Evolutionary conservation across 2,329 filamentous ascomycete species (phyloP), one percentile per base, ranked within the genome.

Genomic region (Dissoconium aciculare): DNA sequence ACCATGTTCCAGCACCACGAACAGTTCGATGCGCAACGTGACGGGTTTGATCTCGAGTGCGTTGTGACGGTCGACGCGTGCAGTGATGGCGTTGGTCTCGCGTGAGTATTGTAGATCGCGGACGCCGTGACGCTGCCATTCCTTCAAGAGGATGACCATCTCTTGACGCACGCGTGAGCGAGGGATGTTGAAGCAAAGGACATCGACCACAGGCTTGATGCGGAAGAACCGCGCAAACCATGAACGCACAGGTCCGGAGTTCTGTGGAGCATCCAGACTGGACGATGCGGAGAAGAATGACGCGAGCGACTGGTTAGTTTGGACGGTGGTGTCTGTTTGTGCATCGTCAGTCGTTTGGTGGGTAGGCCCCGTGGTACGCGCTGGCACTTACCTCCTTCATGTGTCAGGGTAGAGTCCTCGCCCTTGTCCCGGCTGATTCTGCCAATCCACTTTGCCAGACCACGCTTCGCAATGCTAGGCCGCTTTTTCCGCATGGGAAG

Each of bases 151-250:
- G 29, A 71, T 69, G 14, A 76, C 68, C 12, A 92, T 65, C 47
- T 92, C 84, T 47, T 80, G 78, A 26, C 83, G 73, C 26, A 78
- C 78, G 36, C 74, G 70, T n/a, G 67, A 66, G 44, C 78, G 77
- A 4, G 77, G 71, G 14, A 83, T 66, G 3, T 66, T 67, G 52
- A 94, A 75, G 52, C 83, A 89, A 11, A 94, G 56, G 15, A 80
- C 67, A 40, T 72, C 71, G 11, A 64, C 76, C 0, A 77, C 80
- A 1, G 87, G 87, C 52, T 89, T 93, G 50, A 94, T 77, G 33
- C 83, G 74, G 60, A 95, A 82, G 27, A 95, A 71, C 11, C 82
- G 78, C 16, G 82, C 78, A 31, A 95, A 69, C 85, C 87, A 94
- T 44, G 78, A 92, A 48, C 83, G 75, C 41, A 40, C 59, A 43